These are phyloP conservation scores for Gorgonomyces haynaldii DNA, from an alignment of 192 early-diverging fungal genomes.

Conservation along the genomic window DNA sequence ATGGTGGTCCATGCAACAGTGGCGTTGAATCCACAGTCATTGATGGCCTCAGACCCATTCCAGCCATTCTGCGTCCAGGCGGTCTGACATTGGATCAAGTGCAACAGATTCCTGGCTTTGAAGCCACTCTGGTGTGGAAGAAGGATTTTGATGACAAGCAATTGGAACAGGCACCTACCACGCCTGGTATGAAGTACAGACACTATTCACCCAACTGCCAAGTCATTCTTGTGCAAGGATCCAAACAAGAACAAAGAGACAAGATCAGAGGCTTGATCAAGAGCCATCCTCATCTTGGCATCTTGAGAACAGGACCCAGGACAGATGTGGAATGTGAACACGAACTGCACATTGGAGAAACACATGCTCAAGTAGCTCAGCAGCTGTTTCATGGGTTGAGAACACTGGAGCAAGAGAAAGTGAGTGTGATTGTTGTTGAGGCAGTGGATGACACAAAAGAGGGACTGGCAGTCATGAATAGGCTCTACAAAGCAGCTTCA, in stretches of 20 bases:
- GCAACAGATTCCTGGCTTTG: constrained; percentile 38
- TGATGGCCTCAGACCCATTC: constrained; percentile 60
- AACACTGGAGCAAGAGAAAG: constrained; percentile 55
- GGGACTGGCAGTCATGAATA: constrained; percentile 95
- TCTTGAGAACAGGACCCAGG: constrained; percentile 1
- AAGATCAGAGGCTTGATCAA: neutral
- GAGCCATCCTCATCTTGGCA: neutral
- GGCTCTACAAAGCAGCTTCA: constrained; percentile 88
- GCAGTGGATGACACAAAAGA: constrained; percentile 78
- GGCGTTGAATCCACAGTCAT: constrained; percentile 94
- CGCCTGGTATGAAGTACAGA: constrained; percentile 99
- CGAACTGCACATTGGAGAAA: constrained; percentile 4
- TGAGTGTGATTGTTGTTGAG: constrained; percentile 75
- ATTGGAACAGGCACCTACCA: constrained; percentile 72
- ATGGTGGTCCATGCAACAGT: constrained; percentile 75
- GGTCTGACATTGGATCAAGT: constrained; percentile 81
- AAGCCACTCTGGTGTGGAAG: constrained; percentile 61
- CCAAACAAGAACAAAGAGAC: neutral
- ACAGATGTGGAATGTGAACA: too few species aligned
- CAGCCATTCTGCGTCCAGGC: constrained; percentile 83
- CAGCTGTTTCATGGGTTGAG: constrained; percentile 73
- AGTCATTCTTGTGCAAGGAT: constrained; percentile 59
- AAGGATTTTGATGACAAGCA: constrained; percentile 59
- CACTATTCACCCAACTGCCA: constrained; percentile 90
- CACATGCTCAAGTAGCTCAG: constrained; percentile 54